phyloP scores from a whole-genome alignment of 305 asterid genomes.

The Solanum hybrid region DNA sequence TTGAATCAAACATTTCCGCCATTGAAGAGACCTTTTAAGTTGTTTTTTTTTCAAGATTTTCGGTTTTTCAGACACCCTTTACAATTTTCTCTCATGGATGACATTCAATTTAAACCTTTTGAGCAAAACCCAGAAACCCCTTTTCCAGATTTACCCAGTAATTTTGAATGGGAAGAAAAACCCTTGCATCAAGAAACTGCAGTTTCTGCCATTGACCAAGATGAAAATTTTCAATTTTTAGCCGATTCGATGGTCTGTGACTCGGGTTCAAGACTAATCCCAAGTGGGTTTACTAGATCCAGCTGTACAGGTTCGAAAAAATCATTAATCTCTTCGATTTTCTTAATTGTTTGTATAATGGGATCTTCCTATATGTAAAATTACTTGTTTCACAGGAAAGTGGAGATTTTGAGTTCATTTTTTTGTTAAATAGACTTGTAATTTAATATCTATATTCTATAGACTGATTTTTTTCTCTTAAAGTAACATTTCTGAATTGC shows the following conservation, averaged over 20 bases:
- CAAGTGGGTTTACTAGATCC: conserved; percentile 42
- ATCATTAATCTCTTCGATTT: not conserved
- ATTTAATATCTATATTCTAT: not conserved
- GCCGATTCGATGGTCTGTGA: conserved; percentile 74
- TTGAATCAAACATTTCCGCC: conserved; percentile 6
- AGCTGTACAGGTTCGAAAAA: conserved; percentile 43
- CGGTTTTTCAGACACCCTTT: not conserved
- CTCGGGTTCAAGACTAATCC: conserved; percentile 50
- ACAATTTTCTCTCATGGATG: conserved; percentile 19
- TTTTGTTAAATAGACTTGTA: not conserved
- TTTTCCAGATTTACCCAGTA: conserved; percentile 19
- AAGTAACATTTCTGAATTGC: not conserved
- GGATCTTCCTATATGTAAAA: not conserved
- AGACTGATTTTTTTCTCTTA: not conserved
- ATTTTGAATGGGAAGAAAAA: conserved; percentile 15
- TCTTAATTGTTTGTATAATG: not conserved
- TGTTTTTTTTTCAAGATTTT: not conserved
- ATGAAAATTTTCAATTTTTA: conserved; percentile 30
- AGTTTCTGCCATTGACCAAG: conserved; percentile 45
- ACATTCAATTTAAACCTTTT: conserved; percentile 8
- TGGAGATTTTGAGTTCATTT: not conserved
- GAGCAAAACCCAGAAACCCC: conserved; percentile 17
- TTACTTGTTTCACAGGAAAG: not conserved
- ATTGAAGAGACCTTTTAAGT: not conserved
- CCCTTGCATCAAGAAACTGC: conserved; percentile 14